A percentile compares a stretch with the other conserved stretches of the same genome.
Conservation (phyloP, 768 basidiomycete genomes). For the Royoungia palumana region DNA sequence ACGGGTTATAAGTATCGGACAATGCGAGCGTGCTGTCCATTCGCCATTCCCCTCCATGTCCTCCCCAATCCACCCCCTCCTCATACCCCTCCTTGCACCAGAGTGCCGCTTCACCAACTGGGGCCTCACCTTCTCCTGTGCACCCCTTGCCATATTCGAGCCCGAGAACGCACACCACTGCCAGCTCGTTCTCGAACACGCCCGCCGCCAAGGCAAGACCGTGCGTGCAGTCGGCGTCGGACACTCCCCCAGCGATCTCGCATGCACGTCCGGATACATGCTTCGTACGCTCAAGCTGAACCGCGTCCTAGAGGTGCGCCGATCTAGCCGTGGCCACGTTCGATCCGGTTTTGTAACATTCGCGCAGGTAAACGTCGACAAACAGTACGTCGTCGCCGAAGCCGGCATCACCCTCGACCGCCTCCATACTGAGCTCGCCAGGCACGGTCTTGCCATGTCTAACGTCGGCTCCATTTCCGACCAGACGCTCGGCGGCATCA, state of each 20-base stretch:
- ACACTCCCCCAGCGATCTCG: constrained; percentile 91
- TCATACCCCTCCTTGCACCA: constrained; percentile 32
- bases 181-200: constrained; percentile 74
- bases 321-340: constrained; percentile 19
- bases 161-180: constrained; percentile 71
- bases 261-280: constrained; percentile 87
- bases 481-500: constrained; percentile 88
- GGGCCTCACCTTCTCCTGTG: constrained; percentile 75
- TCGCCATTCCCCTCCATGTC: constrained; percentile 24
- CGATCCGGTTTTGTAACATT: constrained; percentile 9
- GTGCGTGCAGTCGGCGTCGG: constrained; percentile 87
- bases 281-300: constrained; percentile 73
- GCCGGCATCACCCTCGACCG: constrained; percentile 75
- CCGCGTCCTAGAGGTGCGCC: constrained; percentile 70
- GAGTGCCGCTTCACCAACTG: constrained; percentile 72
- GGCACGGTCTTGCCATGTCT: constrained; percentile 75
- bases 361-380: constrained; percentile 64
- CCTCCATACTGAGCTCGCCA: constrained; percentile 65
- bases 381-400: constrained; percentile 65
- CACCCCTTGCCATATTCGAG: constrained; percentile 68
- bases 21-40: too few relatives aligned
- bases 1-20: too few relatives aligned
- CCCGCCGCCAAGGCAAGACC: constrained; percentile 62
- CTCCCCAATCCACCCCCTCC: constrained; percentile 43
- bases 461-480: constrained; percentile 96